Conservation (phyloP, 306 rosid genomes). For the Cicer judaicum region DNA sequence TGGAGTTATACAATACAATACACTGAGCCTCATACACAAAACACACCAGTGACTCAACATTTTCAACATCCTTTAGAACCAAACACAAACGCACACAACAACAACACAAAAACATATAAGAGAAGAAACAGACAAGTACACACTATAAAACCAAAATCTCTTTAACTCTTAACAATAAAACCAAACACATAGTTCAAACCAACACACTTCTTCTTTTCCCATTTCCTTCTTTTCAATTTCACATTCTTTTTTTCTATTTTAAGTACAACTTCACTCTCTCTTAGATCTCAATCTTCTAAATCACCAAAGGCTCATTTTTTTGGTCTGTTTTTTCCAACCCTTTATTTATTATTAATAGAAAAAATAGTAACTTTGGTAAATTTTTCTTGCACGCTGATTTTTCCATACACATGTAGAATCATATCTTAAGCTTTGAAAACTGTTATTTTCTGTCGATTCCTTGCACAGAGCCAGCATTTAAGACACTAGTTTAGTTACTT, state of each 20-base stretch:
- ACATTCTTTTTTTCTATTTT: background rate
- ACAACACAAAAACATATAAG: background rate
- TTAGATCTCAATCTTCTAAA: slow-evolving; percentile 12
- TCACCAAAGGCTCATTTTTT: too few species aligned
- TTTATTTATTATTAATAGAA: background rate
- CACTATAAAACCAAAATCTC: slow-evolving; percentile 40
- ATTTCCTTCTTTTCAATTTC: background rate
- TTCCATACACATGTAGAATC: background rate
- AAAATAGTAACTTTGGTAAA: too few species aligned
- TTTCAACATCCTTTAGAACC: slow-evolving; percentile 1
- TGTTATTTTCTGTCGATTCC: slow-evolving; percentile 42
- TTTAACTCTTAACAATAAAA: slow-evolving; percentile 30
- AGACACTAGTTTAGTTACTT: slow-evolving; percentile 34
- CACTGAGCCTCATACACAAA: background rate
- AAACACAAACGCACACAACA: background rate
- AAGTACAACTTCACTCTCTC: background rate
- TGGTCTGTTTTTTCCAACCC: slow-evolving; percentile 12
- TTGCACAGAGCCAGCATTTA: slow-evolving; percentile 43
- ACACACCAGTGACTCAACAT: background rate
- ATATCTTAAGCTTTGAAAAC: slow-evolving; percentile 40
- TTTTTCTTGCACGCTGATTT: slow-evolving; percentile 40
- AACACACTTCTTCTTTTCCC: background rate
- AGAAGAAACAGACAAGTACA: background rate
- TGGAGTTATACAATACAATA: background rate
- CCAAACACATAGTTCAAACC: slow-evolving; percentile 1